Base-by-base conservation (phyloP, 768 basidiomycete genomes). In the Russula emetica region DNA sequence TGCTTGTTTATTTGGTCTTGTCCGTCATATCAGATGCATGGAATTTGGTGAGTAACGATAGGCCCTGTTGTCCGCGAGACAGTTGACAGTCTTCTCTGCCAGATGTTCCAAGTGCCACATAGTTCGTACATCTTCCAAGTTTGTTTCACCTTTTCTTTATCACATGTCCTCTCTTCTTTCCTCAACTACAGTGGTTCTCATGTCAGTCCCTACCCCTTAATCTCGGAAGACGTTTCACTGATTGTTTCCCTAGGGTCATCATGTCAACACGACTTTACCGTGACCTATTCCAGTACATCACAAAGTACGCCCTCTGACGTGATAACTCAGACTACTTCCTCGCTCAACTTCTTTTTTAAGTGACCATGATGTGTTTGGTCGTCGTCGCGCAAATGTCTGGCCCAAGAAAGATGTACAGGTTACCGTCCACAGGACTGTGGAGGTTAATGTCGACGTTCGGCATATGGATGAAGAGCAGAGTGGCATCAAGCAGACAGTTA, bases 41-140 rank as follows among this genome's bases (percentile, higher is more conserved):
- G 66, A 67, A 67, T 44, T 30, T 66, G 45, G 66, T 67, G 20
- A 51, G 60, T 54, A 18, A 32, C 16, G 13, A 9, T 3, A 28
- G 20, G 9, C 24, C 18, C 20, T 4, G 13, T 9, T 40, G 8
- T 55, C n/a, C 5, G 26, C 36, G 40, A 42, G n/a, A 26, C 26
- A 20, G 20, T 24, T 67, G n/a, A 67, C 11, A 13, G 7, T 47
- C 28, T 45, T 49, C 16, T 14, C 13, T 42, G 26, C 30, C 28
- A 67, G 66, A 67, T 67, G 66, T 67, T 67, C 32, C 63, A 67
- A 61, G 66, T 67, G 14, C 66, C 66, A 0, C 66, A 67, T 55
- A 61, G 66, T 67, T 52, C 58, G 66, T 67, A 28, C 28, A 45
- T 20, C 50, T 58, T 47, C 55, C 22, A n/a, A 38, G 26, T n/a